Percentiles rank a stretch among this genome's conserved stretches.
phyloP scores from a whole-genome alignment of 208 protist species.

The Trypanosoma brucei region DNA sequence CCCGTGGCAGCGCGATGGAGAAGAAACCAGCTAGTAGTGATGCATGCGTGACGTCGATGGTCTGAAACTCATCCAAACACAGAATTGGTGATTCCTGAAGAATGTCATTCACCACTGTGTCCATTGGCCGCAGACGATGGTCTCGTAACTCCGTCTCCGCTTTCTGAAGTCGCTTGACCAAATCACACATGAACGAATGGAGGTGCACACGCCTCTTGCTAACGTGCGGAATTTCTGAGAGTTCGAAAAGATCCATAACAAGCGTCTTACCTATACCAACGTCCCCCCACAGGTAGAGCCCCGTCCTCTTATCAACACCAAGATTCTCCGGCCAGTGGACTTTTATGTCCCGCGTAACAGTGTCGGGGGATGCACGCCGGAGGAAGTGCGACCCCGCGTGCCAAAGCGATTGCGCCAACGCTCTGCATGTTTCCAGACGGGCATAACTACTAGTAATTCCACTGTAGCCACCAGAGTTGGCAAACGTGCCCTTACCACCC shows the following conservation, averaged over 20 bases:
- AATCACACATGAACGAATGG: constrained; percentile 91
- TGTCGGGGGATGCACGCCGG: constrained; percentile 20
- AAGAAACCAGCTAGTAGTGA: constrained; percentile 80
- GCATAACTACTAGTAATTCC: too few species aligned
- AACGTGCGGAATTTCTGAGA: constrained; percentile 55
- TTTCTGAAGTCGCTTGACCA: constrained; percentile 56
- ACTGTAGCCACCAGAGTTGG: neutral
- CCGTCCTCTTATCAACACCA: constrained; percentile 53
- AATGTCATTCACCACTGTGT: constrained; percentile 66
- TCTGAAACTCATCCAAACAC: constrained; percentile 92
- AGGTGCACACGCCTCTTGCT: constrained; percentile 89
- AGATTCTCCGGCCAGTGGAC: constrained; percentile 48
- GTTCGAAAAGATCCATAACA: constrained; percentile 91
- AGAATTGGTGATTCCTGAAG: constrained; percentile 73
- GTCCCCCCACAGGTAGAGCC: constrained; percentile 90
- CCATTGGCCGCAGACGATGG: constrained; percentile 45
- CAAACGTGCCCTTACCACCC: neutral
- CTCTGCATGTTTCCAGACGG: neutral
- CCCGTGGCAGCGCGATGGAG: constrained; percentile 54
- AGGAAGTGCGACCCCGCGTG: neutral
- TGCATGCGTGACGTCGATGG: constrained; percentile 85
- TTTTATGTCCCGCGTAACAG: constrained; percentile 23
- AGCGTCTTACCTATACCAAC: constrained; percentile 95
- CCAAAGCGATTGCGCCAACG: neutral
- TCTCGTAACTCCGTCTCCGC: constrained; percentile 31